These are phyloP conservation scores for Boletus rufocinnamomeus DNA, from an alignment of 768 basidiomycete species.

Conservation along the genomic window DNA sequence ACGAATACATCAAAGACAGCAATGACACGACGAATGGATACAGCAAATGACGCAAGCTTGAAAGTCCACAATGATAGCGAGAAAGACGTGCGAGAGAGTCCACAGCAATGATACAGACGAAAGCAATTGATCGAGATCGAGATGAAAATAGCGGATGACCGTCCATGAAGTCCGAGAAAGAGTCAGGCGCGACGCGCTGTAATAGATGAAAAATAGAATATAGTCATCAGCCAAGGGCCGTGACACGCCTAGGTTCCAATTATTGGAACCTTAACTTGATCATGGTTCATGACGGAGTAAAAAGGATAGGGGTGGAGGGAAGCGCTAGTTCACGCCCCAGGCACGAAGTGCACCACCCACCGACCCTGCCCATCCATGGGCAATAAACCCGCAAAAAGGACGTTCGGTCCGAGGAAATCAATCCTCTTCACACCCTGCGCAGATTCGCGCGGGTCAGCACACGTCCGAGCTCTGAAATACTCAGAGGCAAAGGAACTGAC, in stretches of 20 bases:
- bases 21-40: conserved; percentile 16
- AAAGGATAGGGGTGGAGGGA: too few species aligned
- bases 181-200: not conserved
- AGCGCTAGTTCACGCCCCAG: conserved; percentile 15
- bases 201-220: conserved; percentile 25
- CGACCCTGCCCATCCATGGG: conserved; percentile 29
- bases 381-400: conserved; percentile 35
- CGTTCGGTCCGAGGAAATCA: conserved; percentile 38
- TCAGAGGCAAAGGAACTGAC: conserved; percentile 27
- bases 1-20: conserved; percentile 1
- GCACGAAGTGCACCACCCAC: conserved; percentile 34
- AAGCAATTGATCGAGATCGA: not conserved
- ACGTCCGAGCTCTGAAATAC: conserved; percentile 32
- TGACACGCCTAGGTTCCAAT: conserved; percentile 13
- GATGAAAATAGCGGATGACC: conserved; percentile 6
- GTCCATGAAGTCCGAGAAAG: conserved; percentile 19
- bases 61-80: conserved; percentile 13
- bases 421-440: conserved; percentile 43
- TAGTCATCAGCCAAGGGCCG: conserved; percentile 2
- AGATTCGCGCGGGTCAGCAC: conserved; percentile 37
- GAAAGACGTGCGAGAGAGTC: conserved; percentile 7
- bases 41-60: conserved; percentile 7
- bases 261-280: conserved; percentile 14
- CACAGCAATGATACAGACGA: conserved; percentile 17
- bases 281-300: conserved; percentile 12